Conservation (phyloP, 2,329 filamentous ascomycete genomes). For the Calonectria ilicicola region DNA sequence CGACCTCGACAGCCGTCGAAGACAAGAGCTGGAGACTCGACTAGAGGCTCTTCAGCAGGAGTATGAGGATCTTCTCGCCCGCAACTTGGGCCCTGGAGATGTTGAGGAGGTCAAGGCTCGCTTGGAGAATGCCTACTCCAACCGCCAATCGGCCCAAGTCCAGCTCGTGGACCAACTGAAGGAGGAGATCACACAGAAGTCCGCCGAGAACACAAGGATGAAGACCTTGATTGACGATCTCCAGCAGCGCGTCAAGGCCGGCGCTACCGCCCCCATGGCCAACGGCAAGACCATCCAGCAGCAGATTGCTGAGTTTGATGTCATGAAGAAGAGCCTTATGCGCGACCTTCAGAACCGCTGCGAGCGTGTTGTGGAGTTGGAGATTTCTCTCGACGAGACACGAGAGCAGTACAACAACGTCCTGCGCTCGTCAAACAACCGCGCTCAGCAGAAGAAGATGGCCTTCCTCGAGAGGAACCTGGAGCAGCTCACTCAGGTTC, state of each 20-base stretch:
- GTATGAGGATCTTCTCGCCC: slow-evolving; percentile 85
- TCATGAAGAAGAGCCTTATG: slow-evolving; percentile 99
- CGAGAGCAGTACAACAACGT: slow-evolving; percentile 99
- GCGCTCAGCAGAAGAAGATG: slow-evolving; percentile 99
- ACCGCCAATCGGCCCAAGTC: slow-evolving; percentile 79
- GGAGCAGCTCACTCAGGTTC: slow-evolving; percentile 96
- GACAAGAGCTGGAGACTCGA: slow-evolving; percentile 81
- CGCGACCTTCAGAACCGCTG: slow-evolving; percentile 98
- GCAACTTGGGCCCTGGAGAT: slow-evolving; percentile 82
- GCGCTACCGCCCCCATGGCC: slow-evolving; percentile 68
- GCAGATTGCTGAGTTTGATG: slow-evolving; percentile 98
- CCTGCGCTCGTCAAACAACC: slow-evolving; percentile 94
- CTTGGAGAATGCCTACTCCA: slow-evolving; percentile 81
- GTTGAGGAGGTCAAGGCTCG: slow-evolving; percentile 86
- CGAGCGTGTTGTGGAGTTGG: slow-evolving; percentile 96
- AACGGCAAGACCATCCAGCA: slow-evolving; percentile 95
- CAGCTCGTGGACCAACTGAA: slow-evolving; percentile 83
- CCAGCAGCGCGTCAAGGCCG: slow-evolving; percentile 78
- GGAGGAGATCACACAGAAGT: slow-evolving; percentile 79
- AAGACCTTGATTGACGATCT: slow-evolving; percentile 85
- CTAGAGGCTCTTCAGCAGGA: slow-evolving; percentile 81
- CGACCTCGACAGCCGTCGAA: slow-evolving; percentile 74
- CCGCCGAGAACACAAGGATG: slow-evolving; percentile 84
- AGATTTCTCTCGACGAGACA: slow-evolving; percentile 97
- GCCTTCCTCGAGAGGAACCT: slow-evolving; percentile 98